Evolutionary conservation across 495 filamentous ascomycete genomes (phyloP), one percentile per base, ranked within the genome.

Genomic region (Aspergillus kassunensis): DNA sequence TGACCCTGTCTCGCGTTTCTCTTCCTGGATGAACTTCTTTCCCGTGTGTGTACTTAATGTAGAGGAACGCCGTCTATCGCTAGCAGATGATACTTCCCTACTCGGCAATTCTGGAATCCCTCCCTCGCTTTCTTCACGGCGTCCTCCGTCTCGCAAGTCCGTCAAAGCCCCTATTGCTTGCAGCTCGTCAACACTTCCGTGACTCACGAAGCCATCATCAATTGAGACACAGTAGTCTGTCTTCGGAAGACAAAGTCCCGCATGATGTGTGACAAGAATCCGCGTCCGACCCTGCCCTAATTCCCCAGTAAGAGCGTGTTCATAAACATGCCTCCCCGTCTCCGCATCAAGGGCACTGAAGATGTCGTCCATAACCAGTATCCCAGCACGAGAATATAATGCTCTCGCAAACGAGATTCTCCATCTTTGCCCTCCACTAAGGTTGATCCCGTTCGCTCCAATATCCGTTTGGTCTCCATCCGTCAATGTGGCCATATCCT

Each of bases 401-500:
- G 88, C 88, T 16, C 88, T 63, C 1, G 88, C 88, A 53, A 91
- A 83, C 3, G 86, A 85, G 30, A 90, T 73, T 24, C 88, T 72
- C 87, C 88, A 91, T 58, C 85, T 77, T 57, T 91, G 88, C 7
- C 88, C 88, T 49, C 88, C 88, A 49, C 83, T 87, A 1, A 91
- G 69, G 56, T 90, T 91, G 56, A 91, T 87, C 8, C 88, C 88
- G 54, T 90, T 89, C 1, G 85, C 83, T 20, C 80, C 87, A 51
- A 91, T 88, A 52, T 90, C 86, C 3, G 87, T 91, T 36, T 78
- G 65, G 39, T 89, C 87, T 11, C 86, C 86, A 58, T 89, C 87
- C 0, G 75, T 59, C 2, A 90, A 73, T 74, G 88, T 86, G 24
- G 83, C 79, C 15, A 90, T 63, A 48, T 91, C 87, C 64, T 89